Evolutionary conservation across 257 asterid species (phyloP), one percentile per base, ranked within the genome.

Genomic region (Plectranthus barbatus): DNA sequence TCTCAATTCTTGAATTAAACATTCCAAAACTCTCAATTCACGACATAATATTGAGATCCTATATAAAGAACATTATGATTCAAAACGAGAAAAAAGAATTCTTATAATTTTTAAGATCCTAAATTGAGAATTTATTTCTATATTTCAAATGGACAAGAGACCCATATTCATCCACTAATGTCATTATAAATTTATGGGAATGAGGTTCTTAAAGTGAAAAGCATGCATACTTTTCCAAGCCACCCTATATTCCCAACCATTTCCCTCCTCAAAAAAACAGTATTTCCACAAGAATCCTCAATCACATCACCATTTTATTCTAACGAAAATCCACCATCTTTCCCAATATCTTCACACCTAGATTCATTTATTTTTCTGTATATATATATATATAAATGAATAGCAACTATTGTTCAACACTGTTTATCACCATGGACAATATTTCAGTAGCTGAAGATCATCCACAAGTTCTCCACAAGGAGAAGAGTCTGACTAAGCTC

Each of bases 171-270:
- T 12, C 2, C 31, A 53, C 11, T 26, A 5, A 34, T 21, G 72
- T 67, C 29, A 7, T 18, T 56, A 53, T 70, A 53, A 46, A 70
- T 61, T n/a, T 9, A 46, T 11, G 60, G 42, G 69, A 70, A 70
- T 70, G 45, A 36, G n/a, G 24, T 68, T 68, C 73, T 57, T 15
- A 15, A 56, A 47, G 37, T 49, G 2, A 39, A n/a, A 48, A 63
- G 56, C 17, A 13, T 49, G 33, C 31, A 56, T 19, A 24, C 56
- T 29, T 5, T 42, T 54, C 45, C 11, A 44, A 46, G 18, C 47
- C 34, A 56, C 60, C 9, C 7, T 7, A 37, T 58, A 56, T 62
- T 62, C 75, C 69, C 57, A 26, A 10, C 24, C 42, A 1, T 29
- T 51, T 45, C 33, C 56, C 31, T 40, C 68, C 45, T 34, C 54